phyloP scores from a whole-genome alignment of 1,284 basidiomycete species.

The Pisolithus thermaeus region DNA sequence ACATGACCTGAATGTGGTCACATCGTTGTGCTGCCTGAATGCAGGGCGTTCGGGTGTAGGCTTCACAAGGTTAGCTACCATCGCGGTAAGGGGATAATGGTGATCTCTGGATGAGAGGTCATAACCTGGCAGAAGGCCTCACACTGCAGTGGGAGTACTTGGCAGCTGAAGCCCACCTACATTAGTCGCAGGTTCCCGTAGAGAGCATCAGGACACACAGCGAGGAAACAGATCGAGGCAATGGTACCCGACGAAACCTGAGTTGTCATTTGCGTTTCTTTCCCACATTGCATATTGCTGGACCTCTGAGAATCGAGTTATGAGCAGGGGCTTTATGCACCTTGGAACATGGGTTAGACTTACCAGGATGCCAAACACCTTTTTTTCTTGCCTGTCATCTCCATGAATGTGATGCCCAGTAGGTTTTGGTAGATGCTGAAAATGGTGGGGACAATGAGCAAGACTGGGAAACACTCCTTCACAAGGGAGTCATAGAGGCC shows the following conservation, averaged over 20 bases:
- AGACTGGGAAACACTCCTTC: constrained; percentile 84
- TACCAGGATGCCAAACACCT: constrained; percentile 67
- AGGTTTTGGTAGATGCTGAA: constrained; percentile 77
- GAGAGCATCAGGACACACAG: constrained; percentile 35
- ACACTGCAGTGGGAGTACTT: constrained; percentile 87
- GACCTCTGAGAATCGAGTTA: too few species aligned
- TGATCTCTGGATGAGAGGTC: constrained; percentile 47
- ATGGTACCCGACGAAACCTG: constrained; percentile 73
- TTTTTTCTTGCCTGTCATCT: constrained; percentile 47
- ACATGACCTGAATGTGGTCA: constrained; percentile 81
- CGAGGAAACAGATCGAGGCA: constrained; percentile 87
- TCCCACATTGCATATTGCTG: constrained; percentile 61
- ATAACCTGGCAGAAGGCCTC: constrained; percentile 66
- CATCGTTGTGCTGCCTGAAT: constrained; percentile 76
- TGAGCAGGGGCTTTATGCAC: too few species aligned
- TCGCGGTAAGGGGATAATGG: constrained; percentile 68
- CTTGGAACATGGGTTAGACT: constrained; percentile 6
- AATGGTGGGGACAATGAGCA: constrained; percentile 72
- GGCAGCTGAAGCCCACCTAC: constrained; percentile 37
- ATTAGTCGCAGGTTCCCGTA: neutral
- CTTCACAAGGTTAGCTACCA: constrained; percentile 87
- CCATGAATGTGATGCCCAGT: constrained; percentile 67
- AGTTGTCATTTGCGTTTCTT: constrained; percentile 60
- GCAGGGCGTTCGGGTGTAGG: constrained; percentile 75
- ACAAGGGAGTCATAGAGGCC: constrained; percentile 68